Percentiles rank a stretch among this genome's conserved stretches.
Evolutionary conservation across 371 early-diverging fungal species (phyloP).

Genomic region (Caulochytrium protostelioides): DNA sequence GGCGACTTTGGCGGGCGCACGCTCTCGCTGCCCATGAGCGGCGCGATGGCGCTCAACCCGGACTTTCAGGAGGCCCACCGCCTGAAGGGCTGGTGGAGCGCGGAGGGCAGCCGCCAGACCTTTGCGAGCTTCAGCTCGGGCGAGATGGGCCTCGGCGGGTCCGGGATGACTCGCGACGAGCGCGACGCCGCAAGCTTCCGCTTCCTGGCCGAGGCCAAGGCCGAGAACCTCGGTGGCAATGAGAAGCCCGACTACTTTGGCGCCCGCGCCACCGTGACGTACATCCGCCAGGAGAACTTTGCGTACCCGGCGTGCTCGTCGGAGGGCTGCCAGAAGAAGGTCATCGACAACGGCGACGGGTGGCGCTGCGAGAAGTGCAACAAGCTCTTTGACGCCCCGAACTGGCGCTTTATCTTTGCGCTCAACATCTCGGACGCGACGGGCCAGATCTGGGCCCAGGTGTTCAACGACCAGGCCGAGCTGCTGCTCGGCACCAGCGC

Average conservation of each 20-base stretch:
- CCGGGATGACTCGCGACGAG: no score
- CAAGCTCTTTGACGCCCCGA: slow-evolving; percentile 34
- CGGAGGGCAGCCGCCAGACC: no score
- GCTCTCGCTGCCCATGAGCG: slow-evolving; percentile 32
- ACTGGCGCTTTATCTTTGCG: slow-evolving; percentile 58
- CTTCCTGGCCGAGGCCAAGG: slow-evolving; percentile 44
- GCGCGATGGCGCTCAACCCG: slow-evolving; percentile 46
- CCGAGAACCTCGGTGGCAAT: slow-evolving; percentile 35
- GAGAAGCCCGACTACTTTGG: slow-evolving; percentile 43
- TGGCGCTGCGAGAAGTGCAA: slow-evolving; percentile 92
- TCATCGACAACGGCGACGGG: slow-evolving; percentile 28
- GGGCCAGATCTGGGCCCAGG: slow-evolving; percentile 54
- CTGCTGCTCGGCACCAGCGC: slow-evolving; percentile 48
- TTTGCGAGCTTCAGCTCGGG: no score
- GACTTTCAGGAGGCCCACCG: slow-evolving; percentile 57
- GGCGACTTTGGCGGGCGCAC: slow-evolving; percentile 63
- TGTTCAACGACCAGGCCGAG: slow-evolving; percentile 64
- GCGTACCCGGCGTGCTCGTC: slow-evolving; percentile 73
- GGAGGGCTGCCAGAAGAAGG: slow-evolving; percentile 70
- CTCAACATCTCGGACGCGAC: slow-evolving; percentile 53
- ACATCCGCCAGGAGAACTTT: slow-evolving; percentile 34
- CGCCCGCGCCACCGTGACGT: slow-evolving; percentile 38
- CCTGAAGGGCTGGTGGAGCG: slow-evolving; percentile 71
- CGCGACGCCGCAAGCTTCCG: slow-evolving; percentile 36
- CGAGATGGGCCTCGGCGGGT: no score